Evolutionary conservation across 2,329 filamentous ascomycete species (phyloP).

Genomic region (Colletotrichum spinosum): DNA sequence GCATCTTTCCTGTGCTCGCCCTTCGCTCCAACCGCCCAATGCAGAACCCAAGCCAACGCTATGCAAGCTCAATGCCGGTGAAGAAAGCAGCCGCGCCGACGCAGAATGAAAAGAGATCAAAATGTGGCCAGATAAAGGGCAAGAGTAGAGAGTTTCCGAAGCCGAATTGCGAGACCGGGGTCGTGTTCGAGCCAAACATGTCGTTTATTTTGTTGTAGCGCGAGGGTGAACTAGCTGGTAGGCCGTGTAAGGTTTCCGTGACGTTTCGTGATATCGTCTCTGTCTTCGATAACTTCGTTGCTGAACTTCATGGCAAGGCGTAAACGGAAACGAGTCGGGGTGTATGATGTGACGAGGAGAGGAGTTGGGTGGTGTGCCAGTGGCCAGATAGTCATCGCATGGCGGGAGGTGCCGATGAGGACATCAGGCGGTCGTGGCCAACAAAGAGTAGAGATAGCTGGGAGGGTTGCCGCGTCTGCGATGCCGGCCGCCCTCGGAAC

Average conservation of each 20-base stretch:
- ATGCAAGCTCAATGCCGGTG: conserved; percentile 23
- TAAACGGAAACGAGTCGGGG: conserved; percentile 14
- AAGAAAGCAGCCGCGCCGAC: conserved; percentile 16
- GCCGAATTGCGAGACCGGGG: conserved; percentile 15
- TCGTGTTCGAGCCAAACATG: conserved; percentile 15
- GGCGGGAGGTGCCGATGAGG: conserved; percentile 50
- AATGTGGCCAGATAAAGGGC: neutral
- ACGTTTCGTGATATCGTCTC: conserved; percentile 38
- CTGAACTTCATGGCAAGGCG: conserved; percentile 37
- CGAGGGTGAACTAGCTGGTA: conserved; percentile 15
- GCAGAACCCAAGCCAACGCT: conserved; percentile 32
- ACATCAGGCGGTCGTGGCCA: conserved; percentile 55
- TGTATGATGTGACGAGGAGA: conserved; percentile 17
- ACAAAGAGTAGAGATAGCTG: conserved; percentile 62
- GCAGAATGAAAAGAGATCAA: conserved; percentile 9
- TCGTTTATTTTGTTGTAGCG: conserved; percentile 21
- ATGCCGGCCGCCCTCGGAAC: conserved; percentile 50
- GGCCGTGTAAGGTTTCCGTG: conserved; percentile 33
- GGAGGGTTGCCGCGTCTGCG: conserved; percentile 55
- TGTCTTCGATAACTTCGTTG: conserved; percentile 48
- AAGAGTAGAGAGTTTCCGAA: conserved; percentile 22
- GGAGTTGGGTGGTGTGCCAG: conserved; percentile 3
- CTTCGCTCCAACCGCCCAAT: conserved; percentile 30
- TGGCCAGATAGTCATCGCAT: conserved; percentile 23
- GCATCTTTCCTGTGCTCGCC: conserved; percentile 29